These are phyloP conservation scores for Clavaria fumosa DNA, from an alignment of 768 basidiomycete genomes.

Conservation along the genomic window DNA sequence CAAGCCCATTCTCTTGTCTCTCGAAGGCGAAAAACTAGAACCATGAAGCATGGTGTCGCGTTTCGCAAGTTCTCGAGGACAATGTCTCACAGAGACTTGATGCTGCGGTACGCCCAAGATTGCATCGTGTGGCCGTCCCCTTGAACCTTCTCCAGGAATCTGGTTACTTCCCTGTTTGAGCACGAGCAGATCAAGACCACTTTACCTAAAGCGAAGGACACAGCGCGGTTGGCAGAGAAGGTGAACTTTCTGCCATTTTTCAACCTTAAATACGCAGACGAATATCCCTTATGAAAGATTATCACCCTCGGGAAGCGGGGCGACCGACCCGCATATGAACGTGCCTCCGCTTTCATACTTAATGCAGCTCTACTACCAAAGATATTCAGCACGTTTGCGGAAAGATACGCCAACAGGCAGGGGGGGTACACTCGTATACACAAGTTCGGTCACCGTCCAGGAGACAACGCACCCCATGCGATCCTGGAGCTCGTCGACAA, in stretches of 20 bases:
- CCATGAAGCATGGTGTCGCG: constrained; percentile 89
- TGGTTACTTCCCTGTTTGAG: constrained; percentile 87
- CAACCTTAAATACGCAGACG: constrained; percentile 3
- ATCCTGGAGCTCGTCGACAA: constrained; percentile 93
- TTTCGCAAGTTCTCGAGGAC: constrained; percentile 88
- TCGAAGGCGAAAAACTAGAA: too few species aligned
- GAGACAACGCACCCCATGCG: constrained; percentile 89
- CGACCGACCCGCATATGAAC: constrained; percentile 46
- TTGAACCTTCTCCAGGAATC: constrained; percentile 40
- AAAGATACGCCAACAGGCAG: constrained; percentile 65
- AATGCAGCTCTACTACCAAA: constrained; percentile 60
- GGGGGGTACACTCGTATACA: constrained; percentile 95
- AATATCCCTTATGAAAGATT: constrained; percentile 35
- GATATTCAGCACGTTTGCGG: constrained; percentile 64
- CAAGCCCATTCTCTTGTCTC: too few species aligned
- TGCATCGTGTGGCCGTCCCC: not conserved
- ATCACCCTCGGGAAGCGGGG: constrained; percentile 89
- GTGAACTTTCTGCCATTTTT: constrained; percentile 20
- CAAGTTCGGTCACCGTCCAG: constrained; percentile 75
- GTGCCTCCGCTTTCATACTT: constrained; percentile 69
- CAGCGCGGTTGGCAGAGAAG: constrained; percentile 88
- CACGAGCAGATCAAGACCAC: constrained; percentile 96
- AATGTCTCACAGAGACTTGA: constrained; percentile 81
- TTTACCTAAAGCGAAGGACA: constrained; percentile 84
- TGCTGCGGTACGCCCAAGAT: constrained; percentile 57